phyloP scores from a whole-genome alignment of 805 yeast genomes.

The Ogataea pignaliae region DNA sequence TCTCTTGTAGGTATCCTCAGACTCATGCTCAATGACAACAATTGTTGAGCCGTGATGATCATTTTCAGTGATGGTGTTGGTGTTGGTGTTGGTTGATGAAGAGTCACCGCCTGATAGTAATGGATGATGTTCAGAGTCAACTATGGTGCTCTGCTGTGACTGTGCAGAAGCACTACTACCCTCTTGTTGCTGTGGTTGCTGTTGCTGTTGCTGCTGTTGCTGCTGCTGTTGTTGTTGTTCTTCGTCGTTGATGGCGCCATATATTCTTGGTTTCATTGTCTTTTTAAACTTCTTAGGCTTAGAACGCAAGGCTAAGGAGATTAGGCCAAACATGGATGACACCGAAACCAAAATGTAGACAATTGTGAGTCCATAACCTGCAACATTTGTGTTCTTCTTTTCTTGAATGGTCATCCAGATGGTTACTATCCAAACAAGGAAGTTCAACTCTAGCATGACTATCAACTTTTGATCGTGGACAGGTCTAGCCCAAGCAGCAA shows the following conservation, averaged over 20 bases:
- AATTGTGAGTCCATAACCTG: constrained; percentile 45
- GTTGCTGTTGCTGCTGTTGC: not conserved
- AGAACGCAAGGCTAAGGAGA: constrained; percentile 38
- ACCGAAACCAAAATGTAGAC: constrained; percentile 43
- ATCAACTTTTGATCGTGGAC: constrained; percentile 58
- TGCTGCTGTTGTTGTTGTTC: not conserved
- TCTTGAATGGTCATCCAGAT: constrained; percentile 46
- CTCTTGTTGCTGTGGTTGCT: constrained; percentile 1
- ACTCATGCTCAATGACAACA: constrained; percentile 24
- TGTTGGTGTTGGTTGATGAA: constrained; percentile 2
- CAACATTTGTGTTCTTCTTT: constrained; percentile 46
- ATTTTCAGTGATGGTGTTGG: not conserved
- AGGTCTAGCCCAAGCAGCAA: constrained; percentile 39
- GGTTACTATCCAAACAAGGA: constrained; percentile 53
- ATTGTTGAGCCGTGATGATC: constrained; percentile 8
- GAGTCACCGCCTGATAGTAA: constrained; percentile 9
- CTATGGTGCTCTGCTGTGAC: constrained; percentile 15
- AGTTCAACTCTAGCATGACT: constrained; percentile 48
- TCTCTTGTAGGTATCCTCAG: constrained; percentile 22
- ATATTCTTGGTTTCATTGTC: constrained; percentile 16
- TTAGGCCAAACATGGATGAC: constrained; percentile 48
- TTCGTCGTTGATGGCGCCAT: constrained; percentile 17
- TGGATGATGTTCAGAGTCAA: constrained; percentile 21
- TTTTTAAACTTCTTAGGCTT: constrained; percentile 17
- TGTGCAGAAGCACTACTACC: constrained; percentile 6